Percentiles rank a stretch among this genome's conserved stretches.
These are phyloP conservation scores for Kwoniella heveanensis DNA, from an alignment of 768 basidiomycete species.

Conservation along the genomic window DNA sequence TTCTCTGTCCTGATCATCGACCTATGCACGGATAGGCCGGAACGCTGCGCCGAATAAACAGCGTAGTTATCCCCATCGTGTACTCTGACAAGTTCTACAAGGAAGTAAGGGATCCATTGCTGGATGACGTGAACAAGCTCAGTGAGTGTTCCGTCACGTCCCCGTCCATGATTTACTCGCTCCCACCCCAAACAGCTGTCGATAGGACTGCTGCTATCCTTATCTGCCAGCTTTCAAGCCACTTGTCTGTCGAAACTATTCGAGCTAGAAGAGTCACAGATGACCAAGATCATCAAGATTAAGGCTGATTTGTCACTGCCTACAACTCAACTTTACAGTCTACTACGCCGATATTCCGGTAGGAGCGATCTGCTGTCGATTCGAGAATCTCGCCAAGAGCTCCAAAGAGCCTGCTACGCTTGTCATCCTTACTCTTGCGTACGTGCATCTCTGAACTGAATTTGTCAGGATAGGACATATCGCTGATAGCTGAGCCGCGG, in stretches of 20 bases:
- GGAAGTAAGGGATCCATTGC: constrained; percentile 41
- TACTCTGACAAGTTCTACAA: constrained; percentile 55
- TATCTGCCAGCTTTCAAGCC: too few relatives aligned
- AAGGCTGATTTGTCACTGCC: background rate
- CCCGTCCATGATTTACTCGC: too few relatives aligned
- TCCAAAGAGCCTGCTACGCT: constrained; percentile 46
- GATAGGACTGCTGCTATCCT: background rate
- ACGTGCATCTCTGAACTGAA: constrained; percentile 9
- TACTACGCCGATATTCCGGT: constrained; percentile 56
- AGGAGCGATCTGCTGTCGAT: constrained; percentile 49
- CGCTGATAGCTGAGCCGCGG: background rate
- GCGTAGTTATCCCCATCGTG: constrained; percentile 50
- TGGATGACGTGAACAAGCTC: constrained; percentile 55
- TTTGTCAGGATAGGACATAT: too few relatives aligned
- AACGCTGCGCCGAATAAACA: constrained; percentile 50
- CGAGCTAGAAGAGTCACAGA: too few relatives aligned
- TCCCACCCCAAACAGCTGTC: too few relatives aligned
- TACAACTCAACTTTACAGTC: constrained; percentile 28
- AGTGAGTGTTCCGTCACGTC: constrained; percentile 28
- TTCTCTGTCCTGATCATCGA: too few relatives aligned
- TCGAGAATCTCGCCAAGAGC: constrained; percentile 41
- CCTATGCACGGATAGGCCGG: constrained; percentile 33
- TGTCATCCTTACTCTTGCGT: constrained; percentile 53
- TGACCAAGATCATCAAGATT: too few relatives aligned
- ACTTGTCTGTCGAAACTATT: too few relatives aligned